Base-by-base conservation (phyloP, 306 rosid genomes). In the Prinsepia uniflora region DNA sequence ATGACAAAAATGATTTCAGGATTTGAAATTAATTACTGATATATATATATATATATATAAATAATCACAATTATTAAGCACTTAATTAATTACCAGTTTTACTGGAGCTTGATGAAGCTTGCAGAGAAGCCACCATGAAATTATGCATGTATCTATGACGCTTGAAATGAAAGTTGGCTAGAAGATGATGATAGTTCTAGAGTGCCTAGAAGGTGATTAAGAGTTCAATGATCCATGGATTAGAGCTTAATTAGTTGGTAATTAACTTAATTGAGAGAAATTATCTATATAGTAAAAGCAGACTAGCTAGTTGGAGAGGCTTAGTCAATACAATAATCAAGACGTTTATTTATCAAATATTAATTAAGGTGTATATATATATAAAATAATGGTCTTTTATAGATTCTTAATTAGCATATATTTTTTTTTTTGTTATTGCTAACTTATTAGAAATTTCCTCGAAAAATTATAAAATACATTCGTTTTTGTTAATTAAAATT, bases 281-380 rank as follows among this genome's bases (percentile, higher is more conserved):
- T 66, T 74, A 24, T 24, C 30, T 24, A 0, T 24, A 24, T 24
- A 24, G 30, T 24, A 24, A 86, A 79, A 72, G 48, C 39, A 30
- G 41, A 75, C 72, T 70, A 83, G 84, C 72, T 70, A 83, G 84
- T 75, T 61, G 30, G 80, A 75, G 67, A 68, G 67, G 10, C 48
- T 62, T 78, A 70, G 80, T 78, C 85, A 78, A 78, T 48, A 40
- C 13, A 63, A 12, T 36, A 77, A 77, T 81, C 70, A 58, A 41
- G 62, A 53, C 68, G 43, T 24, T 45, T 57, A 34, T 24, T 14
- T 69, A 60, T 74, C 18, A 76, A 24, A 68, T 76, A 63, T 68
- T 30, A 30, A 30, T 62, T 57, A 39, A 10, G 15, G 24, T 10
- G 10, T 22, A 2, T 19, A 19, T 54, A 19, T 55, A 6, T 30